Percentiles rank a stretch among this genome's conserved stretches.
Evolutionary conservation across 75 land plant species (phyloP).

Genomic region (Isoetes taiwanensis): DNA sequence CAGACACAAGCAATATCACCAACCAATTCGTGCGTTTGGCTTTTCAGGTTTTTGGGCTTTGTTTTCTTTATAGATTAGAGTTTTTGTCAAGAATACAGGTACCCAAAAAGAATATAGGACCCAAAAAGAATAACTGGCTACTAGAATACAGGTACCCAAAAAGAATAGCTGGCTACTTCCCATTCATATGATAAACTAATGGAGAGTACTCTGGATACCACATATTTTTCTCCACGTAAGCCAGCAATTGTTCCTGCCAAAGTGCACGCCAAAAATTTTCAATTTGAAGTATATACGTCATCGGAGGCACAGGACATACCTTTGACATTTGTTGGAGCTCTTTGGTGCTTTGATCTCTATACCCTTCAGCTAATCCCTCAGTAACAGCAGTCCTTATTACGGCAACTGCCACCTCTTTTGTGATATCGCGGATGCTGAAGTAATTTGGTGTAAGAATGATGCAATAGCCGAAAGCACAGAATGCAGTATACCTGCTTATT

Average conservation of each 20-base stretch:
- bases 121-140: too few species aligned
- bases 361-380: slow-evolving; percentile 91
- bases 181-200: slow-evolving; percentile 27
- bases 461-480: background rate
- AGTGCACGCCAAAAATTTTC: background rate
- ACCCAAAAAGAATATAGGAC: too few species aligned
- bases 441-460: background rate
- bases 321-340: slow-evolving; percentile 47
- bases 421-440: slow-evolving; percentile 77
- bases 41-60: too few species aligned
- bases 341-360: slow-evolving; percentile 54
- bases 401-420: slow-evolving; percentile 80
- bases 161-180: too few species aligned
- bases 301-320: slow-evolving; percentile 26
- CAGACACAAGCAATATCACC: too few species aligned
- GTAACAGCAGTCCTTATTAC: slow-evolving; percentile 72
- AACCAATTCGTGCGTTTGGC: too few species aligned
- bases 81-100: too few species aligned
- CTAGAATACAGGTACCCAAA: too few species aligned
- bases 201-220: slow-evolving; percentile 78
- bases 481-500: slow-evolving; percentile 51
- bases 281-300: background rate
- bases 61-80: too few species aligned
- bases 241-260: slow-evolving; percentile 48
- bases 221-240: slow-evolving; percentile 67